Conservation (phyloP, 441 rosid genomes). For the Populus trichocarpa region DNA sequence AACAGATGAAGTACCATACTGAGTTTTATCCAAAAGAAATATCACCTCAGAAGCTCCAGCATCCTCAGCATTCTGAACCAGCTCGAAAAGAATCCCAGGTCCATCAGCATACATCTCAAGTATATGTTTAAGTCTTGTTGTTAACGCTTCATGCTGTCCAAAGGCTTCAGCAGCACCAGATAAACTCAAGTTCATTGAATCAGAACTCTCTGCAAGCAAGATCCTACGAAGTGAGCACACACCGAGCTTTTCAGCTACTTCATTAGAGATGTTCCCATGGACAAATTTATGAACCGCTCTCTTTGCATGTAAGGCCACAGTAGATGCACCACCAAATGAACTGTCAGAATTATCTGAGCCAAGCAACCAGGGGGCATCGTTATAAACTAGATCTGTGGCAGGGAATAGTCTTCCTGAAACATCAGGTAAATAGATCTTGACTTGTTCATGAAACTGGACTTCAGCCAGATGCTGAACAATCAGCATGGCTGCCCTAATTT, state of each 20-base stretch:
- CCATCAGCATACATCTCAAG: slow-evolving; percentile 99
- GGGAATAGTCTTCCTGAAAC: slow-evolving; percentile 76
- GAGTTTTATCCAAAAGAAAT: slow-evolving; percentile 94
- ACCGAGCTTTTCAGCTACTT: slow-evolving; percentile 97
- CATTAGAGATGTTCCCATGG: slow-evolving; percentile 94
- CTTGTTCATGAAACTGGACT: slow-evolving; percentile 60
- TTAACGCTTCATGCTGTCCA: slow-evolving; percentile 99
- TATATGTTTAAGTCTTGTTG: slow-evolving; percentile 96
- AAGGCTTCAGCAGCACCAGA: slow-evolving; percentile 99
- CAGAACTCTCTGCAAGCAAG: slow-evolving; percentile 98
- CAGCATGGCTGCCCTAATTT: slow-evolving; percentile 81
- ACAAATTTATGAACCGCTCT: slow-evolving; percentile 76
- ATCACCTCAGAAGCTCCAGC: slow-evolving; percentile 96
- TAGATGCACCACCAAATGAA: slow-evolving; percentile 59
- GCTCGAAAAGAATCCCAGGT: slow-evolving; percentile 95
- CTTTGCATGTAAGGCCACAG: slow-evolving; percentile 57
- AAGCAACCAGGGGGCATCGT: slow-evolving; percentile 98
- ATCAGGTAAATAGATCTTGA: slow-evolving; percentile 82
- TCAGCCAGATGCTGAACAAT: slow-evolving; percentile 95
- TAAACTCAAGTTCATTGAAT: slow-evolving; percentile 94
- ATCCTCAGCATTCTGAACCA: slow-evolving; percentile 98
- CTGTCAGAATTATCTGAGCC: slow-evolving; percentile 57
- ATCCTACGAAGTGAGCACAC: slow-evolving; percentile 95
- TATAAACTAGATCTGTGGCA: slow-evolving; percentile 82
- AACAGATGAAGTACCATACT: slow-evolving; percentile 95